These are phyloP conservation scores for Diutina sp. DNA, from an alignment of 1,139 yeast species.

Conservation along the genomic window DNA sequence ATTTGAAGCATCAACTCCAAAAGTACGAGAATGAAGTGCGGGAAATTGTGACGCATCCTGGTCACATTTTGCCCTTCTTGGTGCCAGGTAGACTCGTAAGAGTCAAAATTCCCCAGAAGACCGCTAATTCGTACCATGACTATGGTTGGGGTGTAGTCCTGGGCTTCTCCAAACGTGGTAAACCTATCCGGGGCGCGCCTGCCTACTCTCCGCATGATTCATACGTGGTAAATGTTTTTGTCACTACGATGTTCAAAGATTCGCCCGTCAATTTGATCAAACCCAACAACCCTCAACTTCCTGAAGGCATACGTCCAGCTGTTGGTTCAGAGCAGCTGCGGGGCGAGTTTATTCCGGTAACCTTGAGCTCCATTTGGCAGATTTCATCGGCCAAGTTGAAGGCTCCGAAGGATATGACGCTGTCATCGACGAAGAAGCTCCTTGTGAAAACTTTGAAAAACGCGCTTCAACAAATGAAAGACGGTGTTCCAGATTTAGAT, in stretches of 20 bases:
- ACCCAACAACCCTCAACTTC: slow-evolving; percentile 60
- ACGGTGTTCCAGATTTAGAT: slow-evolving; percentile 80
- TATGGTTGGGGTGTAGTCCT: slow-evolving; percentile 96
- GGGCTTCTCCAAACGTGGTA: slow-evolving; percentile 56
- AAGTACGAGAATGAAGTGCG: slow-evolving; percentile 67
- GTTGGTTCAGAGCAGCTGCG: slow-evolving; percentile 56
- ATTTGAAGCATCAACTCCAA: slow-evolving; percentile 57
- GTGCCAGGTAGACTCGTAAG: slow-evolving; percentile 82
- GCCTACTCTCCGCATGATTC: slow-evolving; percentile 70
- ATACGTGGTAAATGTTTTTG: slow-evolving; percentile 75
- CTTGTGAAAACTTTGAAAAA: slow-evolving; percentile 71
- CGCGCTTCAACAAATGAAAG: slow-evolving; percentile 59
- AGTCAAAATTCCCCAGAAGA: slow-evolving; percentile 35
- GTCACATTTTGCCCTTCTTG: slow-evolving; percentile 67
- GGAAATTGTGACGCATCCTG: slow-evolving; percentile 85
- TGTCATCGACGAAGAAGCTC: slow-evolving; percentile 57
- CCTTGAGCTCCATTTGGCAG: slow-evolving; percentile 60
- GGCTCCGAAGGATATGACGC: slow-evolving; percentile 69
- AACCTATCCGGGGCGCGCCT: slow-evolving; percentile 41
- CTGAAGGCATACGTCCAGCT: slow-evolving; percentile 85
- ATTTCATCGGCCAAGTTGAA: slow-evolving; percentile 72
- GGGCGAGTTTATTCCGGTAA: slow-evolving; percentile 74
- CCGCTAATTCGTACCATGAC: slow-evolving; percentile 18
- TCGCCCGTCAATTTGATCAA: slow-evolving; percentile 63
- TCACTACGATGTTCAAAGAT: slow-evolving; percentile 66